Conservation (phyloP, 345 rosid genomes). For the Mangifera indica region DNA sequence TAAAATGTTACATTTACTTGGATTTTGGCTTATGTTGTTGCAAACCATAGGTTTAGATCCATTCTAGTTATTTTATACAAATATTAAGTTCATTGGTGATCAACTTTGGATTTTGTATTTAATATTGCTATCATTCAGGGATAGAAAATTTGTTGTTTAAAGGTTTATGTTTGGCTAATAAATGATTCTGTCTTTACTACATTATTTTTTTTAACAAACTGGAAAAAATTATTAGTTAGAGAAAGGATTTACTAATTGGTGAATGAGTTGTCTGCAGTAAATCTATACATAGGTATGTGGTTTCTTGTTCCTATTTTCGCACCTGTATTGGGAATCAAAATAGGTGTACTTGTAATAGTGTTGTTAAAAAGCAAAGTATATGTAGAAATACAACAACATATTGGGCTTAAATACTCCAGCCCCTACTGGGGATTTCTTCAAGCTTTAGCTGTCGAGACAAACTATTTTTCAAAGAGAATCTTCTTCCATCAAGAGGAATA, state of each 20-base stretch:
- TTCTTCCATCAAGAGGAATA: too few species aligned
- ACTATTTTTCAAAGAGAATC: too few species aligned
- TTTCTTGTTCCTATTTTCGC: not conserved
- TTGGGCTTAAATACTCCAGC: not conserved
- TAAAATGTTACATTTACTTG: not conserved
- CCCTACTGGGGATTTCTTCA: too few species aligned
- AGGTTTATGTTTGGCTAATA: not conserved
- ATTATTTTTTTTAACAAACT: not conserved
- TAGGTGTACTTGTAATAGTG: constrained; percentile 7
- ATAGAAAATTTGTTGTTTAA: too few species aligned
- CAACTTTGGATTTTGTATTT: too few species aligned
- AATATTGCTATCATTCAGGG: too few species aligned
- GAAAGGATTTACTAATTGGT: too few species aligned
- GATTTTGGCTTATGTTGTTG: not conserved
- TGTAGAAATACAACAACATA: constrained; percentile 6
- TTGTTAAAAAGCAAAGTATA: constrained; percentile 25
- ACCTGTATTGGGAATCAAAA: constrained; percentile 5
- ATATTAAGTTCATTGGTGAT: too few species aligned
- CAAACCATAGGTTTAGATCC: not conserved
- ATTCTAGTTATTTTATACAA: not conserved
- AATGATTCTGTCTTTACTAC: not conserved
- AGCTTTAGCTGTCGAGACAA: too few species aligned
- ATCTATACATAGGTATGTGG: not conserved
- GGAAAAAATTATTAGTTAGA: too few species aligned
- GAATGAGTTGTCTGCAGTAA: too few species aligned